Evolutionary conservation across 495 filamentous ascomycete species (phyloP).

Genomic region (Lepidopterella palustris): DNA sequence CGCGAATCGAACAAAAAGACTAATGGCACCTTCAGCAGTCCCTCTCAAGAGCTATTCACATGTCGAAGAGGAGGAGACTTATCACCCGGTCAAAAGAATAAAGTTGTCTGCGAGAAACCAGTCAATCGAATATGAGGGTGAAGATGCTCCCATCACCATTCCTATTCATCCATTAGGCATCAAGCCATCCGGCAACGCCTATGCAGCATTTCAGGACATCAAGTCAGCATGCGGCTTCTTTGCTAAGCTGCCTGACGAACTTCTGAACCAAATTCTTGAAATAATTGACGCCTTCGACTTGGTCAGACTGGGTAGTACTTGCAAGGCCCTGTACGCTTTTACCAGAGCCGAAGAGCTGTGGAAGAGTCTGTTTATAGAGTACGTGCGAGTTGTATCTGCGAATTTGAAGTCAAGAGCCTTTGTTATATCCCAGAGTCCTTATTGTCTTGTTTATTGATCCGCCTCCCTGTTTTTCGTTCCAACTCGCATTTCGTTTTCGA

Average conservation of each 20-base stretch:
- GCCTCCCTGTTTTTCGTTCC: no score
- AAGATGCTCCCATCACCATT: constrained; percentile 42
- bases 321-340: constrained; percentile 85
- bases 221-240: constrained; percentile 59
- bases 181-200: constrained; percentile 84
- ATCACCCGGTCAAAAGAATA: constrained; percentile 28
- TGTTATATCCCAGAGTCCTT: no score
- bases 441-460: no score
- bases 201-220: constrained; percentile 58
- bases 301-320: constrained; percentile 66
- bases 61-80: neutral
- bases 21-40: constrained; percentile 4
- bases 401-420: no score
- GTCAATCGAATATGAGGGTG: constrained; percentile 15
- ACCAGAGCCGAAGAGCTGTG: constrained; percentile 81
- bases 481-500: no score
- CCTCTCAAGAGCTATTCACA: neutral
- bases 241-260: constrained; percentile 66
- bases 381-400: constrained; percentile 42
- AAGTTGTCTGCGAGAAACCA: constrained; percentile 16
- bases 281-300: constrained; percentile 59
- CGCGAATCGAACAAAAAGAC: neutral
- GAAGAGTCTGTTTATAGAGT: constrained; percentile 82
- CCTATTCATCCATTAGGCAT: constrained; percentile 78
- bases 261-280: constrained; percentile 71